phyloP scores from a whole-genome alignment of 1,284 basidiomycete species.

The Mycosarcoma maydis region DNA sequence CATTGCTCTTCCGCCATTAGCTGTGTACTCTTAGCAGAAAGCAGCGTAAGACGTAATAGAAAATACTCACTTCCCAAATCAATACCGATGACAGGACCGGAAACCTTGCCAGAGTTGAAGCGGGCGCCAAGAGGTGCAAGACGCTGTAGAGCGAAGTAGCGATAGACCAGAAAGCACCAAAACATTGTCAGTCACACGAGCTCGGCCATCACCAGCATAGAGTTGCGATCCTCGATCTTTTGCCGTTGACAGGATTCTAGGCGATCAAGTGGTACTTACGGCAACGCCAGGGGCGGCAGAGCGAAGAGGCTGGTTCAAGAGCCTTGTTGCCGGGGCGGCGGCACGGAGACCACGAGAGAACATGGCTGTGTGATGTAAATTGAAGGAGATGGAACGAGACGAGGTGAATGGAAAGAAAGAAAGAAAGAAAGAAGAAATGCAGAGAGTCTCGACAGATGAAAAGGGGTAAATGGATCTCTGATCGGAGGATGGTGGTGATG shows the following conservation, averaged over 20 bases:
- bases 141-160: constrained; percentile 19
- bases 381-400: constrained; percentile 2
- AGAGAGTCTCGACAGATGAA: too few species aligned
- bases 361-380: constrained; percentile 29
- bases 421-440: background rate
- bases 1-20: too few species aligned
- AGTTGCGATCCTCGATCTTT: background rate
- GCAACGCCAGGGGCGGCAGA: constrained; percentile 47
- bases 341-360: constrained; percentile 54
- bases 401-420: background rate
- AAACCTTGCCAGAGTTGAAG: constrained; percentile 59
- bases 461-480: constrained; percentile 7
- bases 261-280: constrained; percentile 36
- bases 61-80: constrained; percentile 63
- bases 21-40: too few species aligned
- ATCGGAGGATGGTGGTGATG: constrained; percentile 6
- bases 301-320: constrained; percentile 59
- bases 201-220: background rate
- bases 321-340: constrained; percentile 55
- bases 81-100: constrained; percentile 65
- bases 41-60: too few species aligned
- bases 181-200: constrained; percentile 9
- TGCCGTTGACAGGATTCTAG: background rate
- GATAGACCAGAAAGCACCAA: background rate
- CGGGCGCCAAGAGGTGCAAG: constrained; percentile 54